Evolutionary conservation across 768 basidiomycete species (phyloP), one percentile per base, ranked within the genome.

Genomic region (Boletales sp.): DNA sequence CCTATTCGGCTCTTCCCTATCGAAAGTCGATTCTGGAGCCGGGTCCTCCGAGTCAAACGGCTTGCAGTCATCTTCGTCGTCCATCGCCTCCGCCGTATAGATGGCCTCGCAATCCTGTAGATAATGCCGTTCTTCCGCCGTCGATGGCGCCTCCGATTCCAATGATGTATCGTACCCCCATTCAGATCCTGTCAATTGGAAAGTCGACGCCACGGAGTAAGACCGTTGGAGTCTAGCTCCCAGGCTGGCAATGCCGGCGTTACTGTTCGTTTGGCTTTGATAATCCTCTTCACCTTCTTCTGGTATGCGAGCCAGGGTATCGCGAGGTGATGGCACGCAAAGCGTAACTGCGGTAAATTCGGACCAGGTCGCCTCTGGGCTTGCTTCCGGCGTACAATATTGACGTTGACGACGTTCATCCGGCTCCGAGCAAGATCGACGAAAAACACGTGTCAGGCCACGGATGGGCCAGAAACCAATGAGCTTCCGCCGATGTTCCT

Each of bases 311-410:
- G 47, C 35, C 51, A 68, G 40, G 51, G 53, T 37, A 10, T 53
- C 54, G 39, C 59, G 67, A 19, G 59, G 38, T 13, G 51, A 32
- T 30, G 57, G 35, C 12, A 53, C 58, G 38, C 62, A 67, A 18
- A 45, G 51, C 36, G 47, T 43, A 8, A 49, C 56, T 4, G 55
- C 53, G 8, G 63, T 49, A 43, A 69, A 67, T 45, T 61, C 56
- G 41, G 66, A 68, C 66, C 65, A 65, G 17, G 67, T 69, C 35
- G 66, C 63, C 40, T 55, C 60, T 11, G 54, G 54, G 17, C 12
- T 45, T 11, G 43, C 21, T 19, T 9, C 36, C 4, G 40, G 36
- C 2, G 51, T 27, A 5, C 38, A 24, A 18, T 34, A 27, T 43
- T 40, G 55, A 30, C 27, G 31, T n/a, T n/a, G n/a, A 15, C 31